Base-by-base conservation (phyloP, 2,329 filamentous ascomycete genomes). In the Arthrobotrys conoides region DNA sequence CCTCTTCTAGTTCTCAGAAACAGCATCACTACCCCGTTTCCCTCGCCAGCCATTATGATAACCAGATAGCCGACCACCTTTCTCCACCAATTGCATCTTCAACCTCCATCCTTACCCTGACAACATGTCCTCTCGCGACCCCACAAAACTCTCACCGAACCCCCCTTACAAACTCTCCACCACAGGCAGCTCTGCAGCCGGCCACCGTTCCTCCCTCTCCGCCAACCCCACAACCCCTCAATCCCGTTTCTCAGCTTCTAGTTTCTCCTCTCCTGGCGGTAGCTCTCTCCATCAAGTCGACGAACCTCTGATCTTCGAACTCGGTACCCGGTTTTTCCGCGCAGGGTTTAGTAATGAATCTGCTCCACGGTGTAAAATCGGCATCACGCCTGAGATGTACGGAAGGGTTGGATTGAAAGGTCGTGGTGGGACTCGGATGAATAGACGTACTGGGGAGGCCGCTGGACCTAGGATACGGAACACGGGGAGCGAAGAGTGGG, bases 331-430 rank as follows among this genome's bases (percentile, higher is more conserved):
- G 22, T 91, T 90, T 84, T 84, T 98, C 27, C 90, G 92, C 53
- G 91, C 92, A 9, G 96, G 96, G 0, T 96, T 97, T 83, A 93
- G 94, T 5, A 94, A 94, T 65, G 94, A 97, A 84, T 88, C 90
- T 51, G 85, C 87, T 2, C 94, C 94, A 16, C 86, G 88, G 81
- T 96, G 95, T 83, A 88, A 87, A 0, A 87, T 88, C 14, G 87
- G 88, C 22, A 95, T 94, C 83, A 90, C 90, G 0, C 93, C 93
- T 0, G 91, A 94, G 80, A 88, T 92, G 82, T 90, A 92, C 82
- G 89, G 92, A 68, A 89, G 95, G 78, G 89, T 89, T 10, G 96
- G 94, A 8, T 94, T 79, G 97, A 84, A 84, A 87, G 93, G 80
- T 87, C 88, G 76, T 96, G 91, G 91, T 83, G 87, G 71, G 85